These are phyloP conservation scores for Dichotomopilus funicola DNA, from an alignment of 2,329 filamentous ascomycete species.

Conservation along the genomic window DNA sequence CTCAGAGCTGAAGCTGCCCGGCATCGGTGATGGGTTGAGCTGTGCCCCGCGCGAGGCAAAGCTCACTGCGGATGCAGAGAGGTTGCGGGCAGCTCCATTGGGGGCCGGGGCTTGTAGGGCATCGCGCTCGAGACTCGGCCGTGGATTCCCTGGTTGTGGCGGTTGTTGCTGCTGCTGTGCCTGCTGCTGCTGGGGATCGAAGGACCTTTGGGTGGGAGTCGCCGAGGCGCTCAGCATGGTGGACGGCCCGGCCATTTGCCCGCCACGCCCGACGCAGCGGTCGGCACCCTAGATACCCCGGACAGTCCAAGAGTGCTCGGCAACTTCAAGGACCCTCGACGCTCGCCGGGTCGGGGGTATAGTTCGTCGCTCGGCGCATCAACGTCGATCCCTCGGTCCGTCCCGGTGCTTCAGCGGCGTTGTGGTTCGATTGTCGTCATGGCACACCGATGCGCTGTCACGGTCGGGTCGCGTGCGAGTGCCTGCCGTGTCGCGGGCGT, in stretches of 20 bases:
- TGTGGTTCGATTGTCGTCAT: constrained; percentile 9
- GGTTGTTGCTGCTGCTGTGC: constrained; percentile 5
- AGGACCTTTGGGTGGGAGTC: constrained; percentile 48
- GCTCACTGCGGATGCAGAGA: constrained; percentile 50
- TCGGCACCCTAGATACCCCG: too few species aligned
- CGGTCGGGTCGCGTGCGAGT: constrained; percentile 7
- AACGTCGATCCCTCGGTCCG: neutral
- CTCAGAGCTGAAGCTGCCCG: constrained; percentile 86
- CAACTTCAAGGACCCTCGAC: constrained; percentile 5
- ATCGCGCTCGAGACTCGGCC: constrained; percentile 49
- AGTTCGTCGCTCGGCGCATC: constrained; percentile 9
- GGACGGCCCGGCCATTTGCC: constrained; percentile 32
- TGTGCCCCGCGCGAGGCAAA: constrained; percentile 63
- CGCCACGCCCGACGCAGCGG: constrained; percentile 25
- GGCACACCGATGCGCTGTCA: neutral
- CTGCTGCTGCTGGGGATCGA: constrained; percentile 37
- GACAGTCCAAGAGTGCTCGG: constrained; percentile 4
- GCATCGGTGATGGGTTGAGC: constrained; percentile 62
- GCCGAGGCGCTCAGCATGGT: constrained; percentile 49
- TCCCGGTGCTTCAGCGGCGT: neutral
- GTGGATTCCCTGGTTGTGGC: constrained; percentile 27
- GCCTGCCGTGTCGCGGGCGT: too few species aligned
- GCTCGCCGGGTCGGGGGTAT: constrained; percentile 5
- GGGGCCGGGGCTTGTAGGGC: constrained; percentile 38
- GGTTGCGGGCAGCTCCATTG: constrained; percentile 40